Base-by-base conservation (phyloP, 1,139 yeast genomes). In the Magnusiomyces paraingens region DNA sequence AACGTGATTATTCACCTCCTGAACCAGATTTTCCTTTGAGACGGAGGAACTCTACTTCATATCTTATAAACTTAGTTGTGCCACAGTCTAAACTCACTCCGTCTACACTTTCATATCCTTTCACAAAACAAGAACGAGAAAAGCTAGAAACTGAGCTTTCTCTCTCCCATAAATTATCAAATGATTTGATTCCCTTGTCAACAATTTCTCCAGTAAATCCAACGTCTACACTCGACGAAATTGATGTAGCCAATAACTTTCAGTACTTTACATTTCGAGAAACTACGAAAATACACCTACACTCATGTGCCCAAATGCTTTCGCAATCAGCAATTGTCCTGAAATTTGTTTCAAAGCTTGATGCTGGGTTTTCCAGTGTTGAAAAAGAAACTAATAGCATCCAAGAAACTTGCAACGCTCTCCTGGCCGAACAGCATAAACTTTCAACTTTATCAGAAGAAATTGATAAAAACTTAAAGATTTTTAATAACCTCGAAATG, bases 401-500 rank as follows among this genome's bases (percentile, higher is more conserved):
- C 65, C 89, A 85, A 61, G 66, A 70, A 1, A 77, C 81, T 53
- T 79, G 88, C 1, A 79, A 80, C 52, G 66, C 73, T 11, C 70
- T 86, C 50, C 74, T 84, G 55, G 71, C 73, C 2, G 78, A 81
- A 52, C 82, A 83, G 58, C 69, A 69, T 2, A 73, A 75, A 21
- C 72, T 83, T 55, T 71, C 73, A 17, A 56, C 59, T 1, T 70
- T 82, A 48, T 74, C 80, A 43, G 68, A 70, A 1, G 79, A 81
- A 4, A 73, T 91, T 21, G 77, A 80, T 40, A 59, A 64, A 0
- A 77, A 82, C 53, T 74, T 91, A 56, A 70, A 73, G 45, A 76
- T 82, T 54, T 90, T 88, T 65, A 90, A 86, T 57, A 76, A 80
- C 29, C 72, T 91, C 55, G 95, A 89, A 53, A 73, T 78, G 3